Evolutionary conservation across 75 land plant genomes (phyloP), one percentile per base, ranked within the genome.

Genomic region (Gnetum montanum): DNA sequence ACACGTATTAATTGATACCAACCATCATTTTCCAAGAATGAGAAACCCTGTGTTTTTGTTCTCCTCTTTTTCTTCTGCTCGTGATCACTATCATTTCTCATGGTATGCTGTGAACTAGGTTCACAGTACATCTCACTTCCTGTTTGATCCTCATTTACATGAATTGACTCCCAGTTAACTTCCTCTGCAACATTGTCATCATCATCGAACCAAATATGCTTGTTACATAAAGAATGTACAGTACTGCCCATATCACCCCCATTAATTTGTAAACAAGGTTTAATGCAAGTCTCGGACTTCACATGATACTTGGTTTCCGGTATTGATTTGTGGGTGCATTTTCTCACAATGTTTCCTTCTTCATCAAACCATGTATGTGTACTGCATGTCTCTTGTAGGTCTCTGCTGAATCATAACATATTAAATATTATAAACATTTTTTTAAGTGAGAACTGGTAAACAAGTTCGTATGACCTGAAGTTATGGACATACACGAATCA

Each of bases 301-400:
- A 31, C 36, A 34, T 34, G 15, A 53, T 53, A 36, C 27, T 31
- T 8, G 4, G 19, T 22, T 33, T 22, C 4, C 19, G 37, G 8
- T 10, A n/a, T 19, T 2, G 16, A 36, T 20, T 34, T 34, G 10
- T 20, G 20, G 34, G 24, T 53, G 12, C 34, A 31, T 53, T 53
- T 31, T 13, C 23, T 19, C 55, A 26, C 57, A 43, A 43, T 58
- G 11, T 58, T 58, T 15, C 51, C 51, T 19, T 53, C 37, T 30
- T 68, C 72, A 11, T 37, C 46, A 58, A 70, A 70, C 43, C 71
- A 48, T 29, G 58, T 70, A 59, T 70, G 72, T 10, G 71, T 57
- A 29, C 72, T 71, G 26, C 65, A 60, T 29, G 68, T 36, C 49
- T 49, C n/a, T n/a, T n/a, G n/a, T n/a, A n/a, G n/a, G n/a, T n/a